phyloP scores from a whole-genome alignment of 345 rosid genomes.

The Salix viminalis region DNA sequence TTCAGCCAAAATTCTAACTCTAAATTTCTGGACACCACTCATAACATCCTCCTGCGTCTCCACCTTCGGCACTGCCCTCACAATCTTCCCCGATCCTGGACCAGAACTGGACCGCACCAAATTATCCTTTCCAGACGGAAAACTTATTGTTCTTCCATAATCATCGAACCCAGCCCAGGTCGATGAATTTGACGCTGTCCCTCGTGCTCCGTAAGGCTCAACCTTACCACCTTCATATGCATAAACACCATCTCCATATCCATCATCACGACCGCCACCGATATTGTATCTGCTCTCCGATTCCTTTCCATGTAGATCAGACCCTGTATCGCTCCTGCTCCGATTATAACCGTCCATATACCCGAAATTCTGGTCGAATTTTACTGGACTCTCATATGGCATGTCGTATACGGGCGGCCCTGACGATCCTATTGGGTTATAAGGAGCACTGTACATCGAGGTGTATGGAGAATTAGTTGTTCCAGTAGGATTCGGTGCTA shows the following conservation, averaged over 20 bases:
- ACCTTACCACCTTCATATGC: conserved; percentile 78
- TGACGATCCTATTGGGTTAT: conserved; percentile 38
- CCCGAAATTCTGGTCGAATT: conserved; percentile 47
- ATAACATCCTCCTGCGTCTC: conserved; percentile 74
- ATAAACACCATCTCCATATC: conserved; percentile 77
- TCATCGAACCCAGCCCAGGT: conserved; percentile 76
- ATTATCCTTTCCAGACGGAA: conserved; percentile 55
- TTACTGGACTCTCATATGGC: conserved; percentile 47
- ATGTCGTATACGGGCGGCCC: conserved; percentile 40
- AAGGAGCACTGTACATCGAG: conserved; percentile 42
- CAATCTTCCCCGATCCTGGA: conserved; percentile 58
- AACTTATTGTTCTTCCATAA: conserved; percentile 75
- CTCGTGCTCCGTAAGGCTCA: conserved; percentile 95
- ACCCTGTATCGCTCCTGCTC: conserved; percentile 49
- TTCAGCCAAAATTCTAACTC: conserved; percentile 88
- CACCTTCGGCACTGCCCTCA: conserved; percentile 84
- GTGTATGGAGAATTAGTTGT: conserved; percentile 20
- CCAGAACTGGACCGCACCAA: conserved; percentile 24
- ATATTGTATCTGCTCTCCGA: conserved; percentile 46
- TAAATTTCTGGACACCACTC: conserved; percentile 89
- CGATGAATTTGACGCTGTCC: conserved; percentile 78
- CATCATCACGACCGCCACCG: conserved; percentile 38
- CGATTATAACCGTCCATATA: conserved; percentile 39
- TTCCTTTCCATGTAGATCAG: conserved; percentile 61
- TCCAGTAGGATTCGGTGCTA: conserved; percentile 26